Evolutionary conservation across 176 grass and related monocot genomes (phyloP), one percentile per base, ranked within the genome.

Genomic region (Triticum monococcum): DNA sequence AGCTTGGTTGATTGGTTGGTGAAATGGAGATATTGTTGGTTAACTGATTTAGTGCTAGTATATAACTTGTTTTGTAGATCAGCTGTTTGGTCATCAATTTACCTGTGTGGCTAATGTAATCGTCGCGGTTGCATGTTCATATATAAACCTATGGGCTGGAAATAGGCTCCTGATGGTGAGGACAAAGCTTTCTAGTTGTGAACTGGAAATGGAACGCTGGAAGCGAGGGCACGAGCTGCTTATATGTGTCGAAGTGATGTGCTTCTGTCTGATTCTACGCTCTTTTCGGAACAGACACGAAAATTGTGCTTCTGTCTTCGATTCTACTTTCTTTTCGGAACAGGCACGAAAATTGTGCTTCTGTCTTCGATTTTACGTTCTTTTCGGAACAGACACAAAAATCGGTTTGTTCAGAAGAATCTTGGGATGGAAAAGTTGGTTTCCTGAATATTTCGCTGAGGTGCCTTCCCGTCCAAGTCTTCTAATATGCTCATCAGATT

Each of bases 1-100:
- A 81, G 81, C 48, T 81, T 54, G 25, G 45, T 76, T 64, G 62
- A 77, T 64, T 88, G 81, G 60, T 91, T 88, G 81, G 40, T 81
- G 70, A 88, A 85, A 71, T 78, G 77, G 52, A 81, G 69, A 60
- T 79, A 56, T 50, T 84, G 57, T 37, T 79, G 28, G 69, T 63
- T 77, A 46, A 74, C 17, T 46, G 25, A 26, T 5, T 26, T 18
- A 10, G 23, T 74, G 6, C 0, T 48, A 16, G 17, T 36, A n/a
- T 0, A 9, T 70, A 46, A 36, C 37, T 56, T 77, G 1, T 88
- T 87, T 76, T 87, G 72, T 82, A 82, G 72, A 5, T 75, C 3
- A 62, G 22, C 28, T 62, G 36, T 50, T 45, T 86, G 13, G 12
- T 66, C 3, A 52, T 66, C 25, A 7, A 1, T 7, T 48, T 73